Evolutionary conservation across 2,329 filamentous ascomycete genomes (phyloP).

Genomic region (Aspergillus carbonarius): DNA sequence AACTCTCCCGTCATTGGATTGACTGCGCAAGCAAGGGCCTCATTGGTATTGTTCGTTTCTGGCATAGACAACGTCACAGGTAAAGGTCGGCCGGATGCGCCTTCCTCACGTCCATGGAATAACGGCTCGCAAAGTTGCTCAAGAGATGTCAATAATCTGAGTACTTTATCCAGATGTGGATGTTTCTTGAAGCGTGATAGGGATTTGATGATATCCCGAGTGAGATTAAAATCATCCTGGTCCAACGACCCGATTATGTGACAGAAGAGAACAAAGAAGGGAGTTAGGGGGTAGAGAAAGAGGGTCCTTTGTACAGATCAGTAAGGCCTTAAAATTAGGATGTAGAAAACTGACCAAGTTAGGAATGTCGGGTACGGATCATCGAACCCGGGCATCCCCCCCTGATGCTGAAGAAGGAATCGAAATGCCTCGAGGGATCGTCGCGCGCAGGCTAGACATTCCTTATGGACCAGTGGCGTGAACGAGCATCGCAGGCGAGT

Average conservation of each 20-base stretch:
- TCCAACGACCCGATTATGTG: conserved; percentile 10
- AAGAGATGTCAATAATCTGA: conserved; percentile 1
- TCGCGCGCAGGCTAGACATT: conserved; percentile 24
- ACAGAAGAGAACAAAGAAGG: conserved; percentile 15
- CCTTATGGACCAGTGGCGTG: conserved; percentile 21
- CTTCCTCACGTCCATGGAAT: background rate
- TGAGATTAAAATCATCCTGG: background rate
- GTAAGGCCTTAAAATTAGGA: background rate
- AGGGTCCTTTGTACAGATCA: conserved; percentile 4
- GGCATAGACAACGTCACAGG: too few relatives aligned
- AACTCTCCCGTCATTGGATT: background rate
- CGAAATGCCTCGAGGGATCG: conserved; percentile 13
- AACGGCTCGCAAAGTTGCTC: conserved; percentile 4
- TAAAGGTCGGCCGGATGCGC: background rate
- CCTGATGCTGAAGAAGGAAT: conserved; percentile 13
- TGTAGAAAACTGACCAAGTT: conserved; percentile 15
- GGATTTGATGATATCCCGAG: background rate
- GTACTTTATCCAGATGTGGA: background rate
- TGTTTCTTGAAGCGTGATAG: conserved; percentile 4
- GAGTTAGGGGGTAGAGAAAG: conserved; percentile 9
- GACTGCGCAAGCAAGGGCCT: too few relatives aligned
- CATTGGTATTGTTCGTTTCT: too few relatives aligned
- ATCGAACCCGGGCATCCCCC: conserved; percentile 8
- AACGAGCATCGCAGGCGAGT: conserved; percentile 21
- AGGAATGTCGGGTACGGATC: conserved; percentile 18